A percentile compares a stretch with the other conserved stretches of the same genome.
These are phyloP conservation scores for Leishmania arabica DNA, from an alignment of 208 protist genomes.

Conservation along the genomic window DNA sequence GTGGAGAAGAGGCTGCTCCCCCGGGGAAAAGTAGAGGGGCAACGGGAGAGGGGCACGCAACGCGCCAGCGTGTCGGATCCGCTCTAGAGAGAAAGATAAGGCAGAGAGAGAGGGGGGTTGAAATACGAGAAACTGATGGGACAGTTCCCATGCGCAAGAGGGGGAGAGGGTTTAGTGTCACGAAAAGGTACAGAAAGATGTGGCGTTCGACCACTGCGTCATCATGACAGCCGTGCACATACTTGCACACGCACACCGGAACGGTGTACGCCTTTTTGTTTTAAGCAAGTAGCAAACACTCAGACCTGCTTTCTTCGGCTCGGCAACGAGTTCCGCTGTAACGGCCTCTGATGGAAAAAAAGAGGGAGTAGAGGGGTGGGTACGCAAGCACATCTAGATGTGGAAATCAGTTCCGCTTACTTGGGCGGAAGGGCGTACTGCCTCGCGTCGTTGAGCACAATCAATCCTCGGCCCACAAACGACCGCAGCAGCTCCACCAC, in stretches of 20 bases:
- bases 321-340: not conserved
- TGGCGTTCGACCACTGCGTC: not conserved
- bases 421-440: constrained; percentile 53
- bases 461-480: constrained; percentile 52
- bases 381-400: not conserved
- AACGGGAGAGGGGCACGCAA: not conserved
- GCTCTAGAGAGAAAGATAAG: not conserved
- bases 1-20: not conserved
- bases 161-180: not conserved
- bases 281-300: too few species aligned
- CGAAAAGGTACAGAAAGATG: not conserved
- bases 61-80: not conserved
- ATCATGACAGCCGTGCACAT: not conserved
- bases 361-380: too few species aligned
- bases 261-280: not conserved
- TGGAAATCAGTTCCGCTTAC: not conserved
- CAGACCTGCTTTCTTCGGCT: not conserved
- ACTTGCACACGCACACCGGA: not conserved
- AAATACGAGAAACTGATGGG: not conserved
- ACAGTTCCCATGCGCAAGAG: not conserved
- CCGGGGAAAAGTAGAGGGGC: not conserved
- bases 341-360: not conserved
- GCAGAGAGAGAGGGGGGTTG: not conserved
- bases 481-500: constrained; percentile 68
- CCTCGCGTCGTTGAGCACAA: constrained; percentile 64